Conservation (phyloP, 2,329 filamentous ascomycete genomes). For the Colletotrichum sublineola region DNA sequence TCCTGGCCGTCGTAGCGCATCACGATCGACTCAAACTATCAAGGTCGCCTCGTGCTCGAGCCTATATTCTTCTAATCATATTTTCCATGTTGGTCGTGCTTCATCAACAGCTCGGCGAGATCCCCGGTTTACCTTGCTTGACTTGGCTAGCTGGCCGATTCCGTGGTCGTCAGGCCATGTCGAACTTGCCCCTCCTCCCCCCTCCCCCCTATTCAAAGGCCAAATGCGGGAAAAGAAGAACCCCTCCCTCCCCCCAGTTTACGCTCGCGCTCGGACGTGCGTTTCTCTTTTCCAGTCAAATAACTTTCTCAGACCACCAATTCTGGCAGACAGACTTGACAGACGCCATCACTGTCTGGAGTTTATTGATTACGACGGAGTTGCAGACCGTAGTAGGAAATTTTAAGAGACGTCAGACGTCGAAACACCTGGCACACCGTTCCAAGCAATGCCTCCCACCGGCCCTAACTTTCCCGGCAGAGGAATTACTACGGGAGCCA, state of each 20-base stretch:
- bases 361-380: conserved; percentile 8
- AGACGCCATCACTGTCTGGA: conserved; percentile 25
- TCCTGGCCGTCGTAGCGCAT: conserved; percentile 24
- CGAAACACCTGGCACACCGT: conserved; percentile 28
- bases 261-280: conserved; percentile 27
- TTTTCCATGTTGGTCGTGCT: neutral
- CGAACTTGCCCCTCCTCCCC: neutral
- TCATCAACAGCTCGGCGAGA: neutral
- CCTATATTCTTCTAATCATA: conserved; percentile 6
- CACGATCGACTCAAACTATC: conserved; percentile 18
- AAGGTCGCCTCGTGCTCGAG: conserved; percentile 17
- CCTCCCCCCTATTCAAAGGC: neutral
- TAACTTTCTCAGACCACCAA: conserved; percentile 10
- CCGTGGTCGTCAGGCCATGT: neutral
- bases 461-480: conserved; percentile 22
- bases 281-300: conserved; percentile 26
- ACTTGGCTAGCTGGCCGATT: conserved; percentile 2
- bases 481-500: conserved; percentile 21
- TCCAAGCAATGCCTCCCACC: neutral
- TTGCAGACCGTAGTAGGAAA: conserved; percentile 13
- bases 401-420: conserved; percentile 33
- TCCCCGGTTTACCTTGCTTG: conserved; percentile 6
- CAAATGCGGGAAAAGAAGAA: conserved; percentile 16
- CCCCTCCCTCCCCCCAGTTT: neutral
- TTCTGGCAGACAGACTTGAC: conserved; percentile 32